These are phyloP conservation scores for Penicillium riverlandense DNA, from an alignment of 495 filamentous ascomycete species.

Conservation along the genomic window DNA sequence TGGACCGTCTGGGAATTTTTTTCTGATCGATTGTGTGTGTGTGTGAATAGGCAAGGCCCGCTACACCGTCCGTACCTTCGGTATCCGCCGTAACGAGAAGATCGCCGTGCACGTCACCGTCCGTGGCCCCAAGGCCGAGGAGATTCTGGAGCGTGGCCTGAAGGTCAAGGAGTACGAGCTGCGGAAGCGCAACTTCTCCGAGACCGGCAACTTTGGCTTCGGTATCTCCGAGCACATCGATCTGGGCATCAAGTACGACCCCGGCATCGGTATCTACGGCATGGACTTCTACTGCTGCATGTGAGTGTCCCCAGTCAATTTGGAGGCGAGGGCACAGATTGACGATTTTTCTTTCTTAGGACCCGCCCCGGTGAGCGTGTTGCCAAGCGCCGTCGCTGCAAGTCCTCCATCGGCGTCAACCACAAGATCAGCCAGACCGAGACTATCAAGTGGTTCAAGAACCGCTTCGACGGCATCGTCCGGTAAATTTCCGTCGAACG, in stretches of 20 bases:
- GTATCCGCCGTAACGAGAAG: constrained; percentile 99
- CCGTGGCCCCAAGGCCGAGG: constrained; percentile 99
- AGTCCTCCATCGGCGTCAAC: constrained; percentile 73
- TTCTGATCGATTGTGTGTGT: constrained; percentile 40
- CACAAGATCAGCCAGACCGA: constrained; percentile 91
- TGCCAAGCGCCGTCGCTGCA: constrained; percentile 83
- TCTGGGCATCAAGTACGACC: constrained; percentile 99
- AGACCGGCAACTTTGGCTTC: constrained; percentile 99
- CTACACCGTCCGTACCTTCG: constrained; percentile 99
- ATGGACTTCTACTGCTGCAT: constrained; percentile 99
- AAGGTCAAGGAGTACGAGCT: constrained; percentile 99
- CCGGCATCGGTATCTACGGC: constrained; percentile 98
- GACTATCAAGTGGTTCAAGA: constrained; percentile 99
- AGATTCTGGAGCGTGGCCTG: constrained; percentile 99
- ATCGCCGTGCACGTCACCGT: constrained; percentile 99
- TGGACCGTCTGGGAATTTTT: constrained; percentile 4
- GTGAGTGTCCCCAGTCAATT: constrained; percentile 36
- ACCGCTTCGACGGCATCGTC: constrained; percentile 96
- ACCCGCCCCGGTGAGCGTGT: constrained; percentile 97
- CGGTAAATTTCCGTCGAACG: constrained; percentile 51
- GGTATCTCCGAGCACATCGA: constrained; percentile 99
- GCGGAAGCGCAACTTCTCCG: constrained; percentile 97
- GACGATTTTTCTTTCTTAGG: constrained; percentile 36
- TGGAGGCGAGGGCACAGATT: constrained; percentile 8
- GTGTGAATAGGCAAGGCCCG: constrained; percentile 66